These are phyloP conservation scores for Melampsora abietis-canadensis DNA, from an alignment of 1,284 basidiomycete species.

Conservation along the genomic window DNA sequence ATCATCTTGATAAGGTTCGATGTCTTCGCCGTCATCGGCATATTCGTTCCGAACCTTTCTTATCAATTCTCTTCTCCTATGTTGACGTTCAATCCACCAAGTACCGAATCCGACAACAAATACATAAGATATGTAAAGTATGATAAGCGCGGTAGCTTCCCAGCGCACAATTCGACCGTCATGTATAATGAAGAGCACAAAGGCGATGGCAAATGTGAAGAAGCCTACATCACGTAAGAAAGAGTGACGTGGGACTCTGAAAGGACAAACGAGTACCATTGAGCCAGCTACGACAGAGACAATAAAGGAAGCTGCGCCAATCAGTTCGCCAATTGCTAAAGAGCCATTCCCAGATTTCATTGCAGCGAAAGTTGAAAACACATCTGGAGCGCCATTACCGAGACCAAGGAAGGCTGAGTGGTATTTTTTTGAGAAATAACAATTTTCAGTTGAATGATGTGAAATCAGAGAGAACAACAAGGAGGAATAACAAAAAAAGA, in stretches of 20 bases:
- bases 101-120: slow-evolving; percentile 69
- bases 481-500: slow-evolving; percentile 8
- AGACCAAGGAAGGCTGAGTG: slow-evolving; percentile 83
- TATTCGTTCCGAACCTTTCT: slow-evolving; percentile 27
- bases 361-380: slow-evolving; percentile 87
- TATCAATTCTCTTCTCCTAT: slow-evolving; percentile 55
- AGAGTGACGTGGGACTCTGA: slow-evolving; percentile 71
- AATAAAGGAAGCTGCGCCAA: slow-evolving; percentile 94
- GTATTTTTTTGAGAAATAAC: slow-evolving; percentile 58
- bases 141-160: slow-evolving; percentile 73
- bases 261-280: slow-evolving; percentile 92
- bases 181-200: slow-evolving; percentile 72
- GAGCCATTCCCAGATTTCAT: slow-evolving; percentile 81
- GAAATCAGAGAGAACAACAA: too few species aligned
- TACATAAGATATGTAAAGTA: slow-evolving; percentile 76
- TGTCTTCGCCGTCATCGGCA: slow-evolving; percentile 41
- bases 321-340: slow-evolving; percentile 86
- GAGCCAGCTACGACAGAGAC: slow-evolving; percentile 87
- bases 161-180: slow-evolving; percentile 70
- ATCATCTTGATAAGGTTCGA: slow-evolving; percentile 40
- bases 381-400: slow-evolving; percentile 63
- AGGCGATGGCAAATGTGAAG: slow-evolving; percentile 73
- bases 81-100: slow-evolving; percentile 65
- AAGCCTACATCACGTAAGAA: slow-evolving; percentile 92
- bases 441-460: neutral